Conservation (phyloP, 2,329 filamentous ascomycete species). For the Blumeriella jaapii region DNA sequence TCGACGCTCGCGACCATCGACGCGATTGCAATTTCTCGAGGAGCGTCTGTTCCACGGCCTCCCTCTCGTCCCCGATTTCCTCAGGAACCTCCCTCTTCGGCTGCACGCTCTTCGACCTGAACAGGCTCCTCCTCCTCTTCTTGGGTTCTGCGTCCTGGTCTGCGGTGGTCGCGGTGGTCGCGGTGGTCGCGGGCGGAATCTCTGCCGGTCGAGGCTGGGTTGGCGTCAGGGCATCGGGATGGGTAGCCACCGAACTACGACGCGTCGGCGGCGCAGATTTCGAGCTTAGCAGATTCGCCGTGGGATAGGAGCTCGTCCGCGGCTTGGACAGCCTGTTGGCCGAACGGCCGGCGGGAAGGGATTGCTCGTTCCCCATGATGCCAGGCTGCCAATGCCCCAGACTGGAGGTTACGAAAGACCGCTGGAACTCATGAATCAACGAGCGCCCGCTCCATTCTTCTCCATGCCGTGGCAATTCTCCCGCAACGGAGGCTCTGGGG, state of each 20-base stretch:
- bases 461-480: too few species aligned
- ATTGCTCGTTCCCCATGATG: constrained; percentile 25
- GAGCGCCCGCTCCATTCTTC: too few species aligned
- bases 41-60: constrained; percentile 6
- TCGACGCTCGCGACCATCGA: constrained; percentile 7
- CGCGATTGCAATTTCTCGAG: constrained; percentile 5
- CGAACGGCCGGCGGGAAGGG: constrained; percentile 13
- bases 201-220: too few species aligned
- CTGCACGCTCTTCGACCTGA: constrained; percentile 20
- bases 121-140: constrained; percentile 18
- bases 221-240: too few species aligned
- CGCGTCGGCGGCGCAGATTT: constrained; percentile 9
- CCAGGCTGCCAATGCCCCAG: too few species aligned
- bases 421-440: too few species aligned
- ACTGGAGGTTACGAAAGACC: too few species aligned
- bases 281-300: constrained; percentile 12
- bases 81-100: constrained; percentile 5
- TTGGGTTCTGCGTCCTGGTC: constrained; percentile 8
- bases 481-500: too few species aligned
- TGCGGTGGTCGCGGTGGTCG: too few species aligned
- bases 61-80: constrained; percentile 2
- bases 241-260: too few species aligned
- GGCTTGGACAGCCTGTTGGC: constrained; percentile 26
- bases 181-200: neutral
- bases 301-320: constrained; percentile 20